Evolutionary conservation across 2,329 filamentous ascomycete species (phyloP).

Genomic region (Fusarium tanahbumbuense): DNA sequence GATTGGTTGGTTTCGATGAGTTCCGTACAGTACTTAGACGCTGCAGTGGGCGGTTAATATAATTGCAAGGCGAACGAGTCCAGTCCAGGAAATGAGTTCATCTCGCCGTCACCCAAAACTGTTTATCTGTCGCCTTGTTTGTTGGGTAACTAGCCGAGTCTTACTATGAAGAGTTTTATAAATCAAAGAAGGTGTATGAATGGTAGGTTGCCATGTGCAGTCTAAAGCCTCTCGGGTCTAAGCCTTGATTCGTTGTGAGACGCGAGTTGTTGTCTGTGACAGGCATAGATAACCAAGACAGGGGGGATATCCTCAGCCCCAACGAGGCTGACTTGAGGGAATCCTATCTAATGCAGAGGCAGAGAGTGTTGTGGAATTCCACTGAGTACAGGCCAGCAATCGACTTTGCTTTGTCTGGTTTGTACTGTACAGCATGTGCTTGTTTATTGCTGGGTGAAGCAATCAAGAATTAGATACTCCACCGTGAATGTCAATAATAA

Average conservation of each 20-base stretch:
- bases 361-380: slow-evolving; percentile 12
- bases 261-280: slow-evolving; percentile 24
- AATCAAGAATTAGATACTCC: not conserved
- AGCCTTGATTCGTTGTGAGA: slow-evolving; percentile 24
- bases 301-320: slow-evolving; percentile 23
- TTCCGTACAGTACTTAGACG: slow-evolving; percentile 10
- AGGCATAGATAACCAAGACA: slow-evolving; percentile 20
- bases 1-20: slow-evolving; percentile 1
- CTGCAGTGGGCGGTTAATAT: slow-evolving; percentile 34
- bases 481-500: slow-evolving; percentile 16
- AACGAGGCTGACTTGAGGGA: slow-evolving; percentile 31
- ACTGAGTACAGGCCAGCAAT: not conserved
- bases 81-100: slow-evolving; percentile 36
- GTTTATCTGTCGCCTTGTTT: slow-evolving; percentile 1
- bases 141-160: not conserved
- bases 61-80: slow-evolving; percentile 18
- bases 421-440: not conserved
- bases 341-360: not conserved
- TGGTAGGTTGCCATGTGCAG: slow-evolving; percentile 23
- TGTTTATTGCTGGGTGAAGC: slow-evolving; percentile 5
- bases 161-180: not conserved
- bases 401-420: not conserved
- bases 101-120: slow-evolving; percentile 15
- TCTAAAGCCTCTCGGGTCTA: slow-evolving; percentile 15
- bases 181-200: slow-evolving; percentile 6